These are phyloP conservation scores for Nymphaea colorata DNA, from an alignment of 164 flowering plant genomes.

Conservation along the genomic window DNA sequence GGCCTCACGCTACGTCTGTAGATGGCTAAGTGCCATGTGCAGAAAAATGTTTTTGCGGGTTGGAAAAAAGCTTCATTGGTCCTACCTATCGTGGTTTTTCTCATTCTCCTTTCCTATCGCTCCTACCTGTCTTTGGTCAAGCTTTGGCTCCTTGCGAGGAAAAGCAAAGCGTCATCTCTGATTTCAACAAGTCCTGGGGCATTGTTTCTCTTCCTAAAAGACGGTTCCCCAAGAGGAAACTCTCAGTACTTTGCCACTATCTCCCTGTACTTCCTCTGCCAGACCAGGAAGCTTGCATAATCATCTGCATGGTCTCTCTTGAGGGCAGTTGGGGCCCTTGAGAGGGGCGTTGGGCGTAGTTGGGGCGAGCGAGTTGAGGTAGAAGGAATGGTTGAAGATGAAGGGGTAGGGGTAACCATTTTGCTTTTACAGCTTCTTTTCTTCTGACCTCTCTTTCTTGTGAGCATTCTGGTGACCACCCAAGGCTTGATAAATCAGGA, in stretches of 20 bases:
- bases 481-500: not conserved
- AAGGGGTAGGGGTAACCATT: not conserved
- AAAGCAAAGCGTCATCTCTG: not conserved
- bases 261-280: not conserved
- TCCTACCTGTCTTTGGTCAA: no score
- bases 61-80: no score
- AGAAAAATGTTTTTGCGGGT: not conserved
- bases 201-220: not conserved
- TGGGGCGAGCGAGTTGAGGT: not conserved
- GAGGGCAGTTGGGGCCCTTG: not conserved
- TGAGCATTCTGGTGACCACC: not conserved
- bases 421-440: not conserved
- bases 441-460: not conserved
- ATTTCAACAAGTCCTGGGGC: not conserved
- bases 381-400: not conserved
- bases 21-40: not conserved
- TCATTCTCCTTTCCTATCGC: not conserved
- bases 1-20: not conserved
- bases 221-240: not conserved
- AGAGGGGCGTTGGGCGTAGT: not conserved
- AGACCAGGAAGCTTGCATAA: not conserved
- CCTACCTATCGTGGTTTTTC: not conserved
- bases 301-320: not conserved
- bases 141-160: not conserved
- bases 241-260: not conserved